Evolutionary conservation across 352 stramenopile species (phyloP), one percentile per base, ranked within the genome.

Genomic region (Phytophthora constricta): DNA sequence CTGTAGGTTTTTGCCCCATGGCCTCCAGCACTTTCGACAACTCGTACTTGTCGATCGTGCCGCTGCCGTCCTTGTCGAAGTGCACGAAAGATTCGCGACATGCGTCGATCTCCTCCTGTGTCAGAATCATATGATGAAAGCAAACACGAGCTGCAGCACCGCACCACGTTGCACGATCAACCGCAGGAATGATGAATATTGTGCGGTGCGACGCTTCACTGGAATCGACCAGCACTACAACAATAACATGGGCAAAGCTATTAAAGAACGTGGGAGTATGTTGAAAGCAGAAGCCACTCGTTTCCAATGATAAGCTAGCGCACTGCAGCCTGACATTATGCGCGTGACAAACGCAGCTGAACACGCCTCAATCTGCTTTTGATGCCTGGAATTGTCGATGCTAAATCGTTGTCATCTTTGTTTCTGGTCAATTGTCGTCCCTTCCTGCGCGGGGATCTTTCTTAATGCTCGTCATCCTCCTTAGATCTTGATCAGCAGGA

Each of bases 1-100:
- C 97, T 0, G 93, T 99, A 0, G 95, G 95, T 52, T 97, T 96
- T 75, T 99, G 96, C 0, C 96, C 97, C 93, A 99, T 99, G 23
- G 93, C 95, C 74, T 99, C 96, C 31, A 99, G 81, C 57, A 99
- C 97, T 59, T 98, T 94, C 8, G 90, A 80, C 27, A 98, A 76
- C 66, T 98, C 84, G 56, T 94, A 92, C 64, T 98, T 96, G 84
- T 99, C 96, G 53, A 99, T 99, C 27, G 92, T 98, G 14, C 97
- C 86, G 31, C 83, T 95, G n/a, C 87, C 80, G 71, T 99, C 97
- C 66, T 97, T 98, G 68, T 99, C 97, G 69, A 99, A 99, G 55
- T 97, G 90, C 46, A 99, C 81, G 68, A 99, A 99, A 16, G 95
- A 97, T 73, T 99, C 95, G 57, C 96, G 84, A 56, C 96, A 99